Evolutionary conservation across 1,139 yeast genomes (phyloP).

Genomic region (Geotrichum europaeum): DNA sequence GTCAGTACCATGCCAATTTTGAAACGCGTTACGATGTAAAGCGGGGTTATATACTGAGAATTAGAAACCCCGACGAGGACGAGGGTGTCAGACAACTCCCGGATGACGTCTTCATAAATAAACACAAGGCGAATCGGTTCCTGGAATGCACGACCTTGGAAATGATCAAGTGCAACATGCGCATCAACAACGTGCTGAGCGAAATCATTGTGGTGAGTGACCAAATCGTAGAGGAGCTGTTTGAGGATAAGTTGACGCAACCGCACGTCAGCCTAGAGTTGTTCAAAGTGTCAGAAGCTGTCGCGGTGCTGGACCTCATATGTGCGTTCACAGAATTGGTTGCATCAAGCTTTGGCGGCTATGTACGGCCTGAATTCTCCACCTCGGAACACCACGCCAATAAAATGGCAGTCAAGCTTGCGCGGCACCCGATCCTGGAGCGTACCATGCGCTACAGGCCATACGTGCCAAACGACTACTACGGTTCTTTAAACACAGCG

Average conservation of each 20-base stretch:
- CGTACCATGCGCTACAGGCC: constrained; percentile 20
- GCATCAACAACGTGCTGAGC: constrained; percentile 38
- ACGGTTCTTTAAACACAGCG: constrained; percentile 34
- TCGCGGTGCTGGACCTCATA: constrained; percentile 41
- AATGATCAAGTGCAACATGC: constrained; percentile 39
- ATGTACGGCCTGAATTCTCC: constrained; percentile 36
- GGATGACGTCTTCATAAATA: constrained; percentile 34
- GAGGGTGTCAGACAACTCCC: constrained; percentile 28
- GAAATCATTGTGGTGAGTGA: constrained; percentile 43
- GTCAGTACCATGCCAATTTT: constrained; percentile 22
- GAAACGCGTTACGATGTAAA: constrained; percentile 36
- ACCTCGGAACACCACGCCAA: constrained; percentile 24
- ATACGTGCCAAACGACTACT: constrained; percentile 40
- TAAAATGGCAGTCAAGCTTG: constrained; percentile 31
- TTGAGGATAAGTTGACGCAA: constrained; percentile 25
- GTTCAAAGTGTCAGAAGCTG: constrained; percentile 43
- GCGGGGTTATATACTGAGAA: constrained; percentile 39
- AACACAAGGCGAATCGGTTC: constrained; percentile 28
- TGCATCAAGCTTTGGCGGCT: constrained; percentile 24
- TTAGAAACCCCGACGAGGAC: constrained; percentile 22
- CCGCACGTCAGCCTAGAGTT: constrained; percentile 33
- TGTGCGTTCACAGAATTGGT: constrained; percentile 37
- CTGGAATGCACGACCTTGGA: constrained; percentile 42
- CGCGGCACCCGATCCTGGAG: constrained; percentile 43
- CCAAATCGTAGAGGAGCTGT: constrained; percentile 35